Base-by-base conservation (phyloP, 768 basidiomycete species). In the Rhizopogon rudus region DNA sequence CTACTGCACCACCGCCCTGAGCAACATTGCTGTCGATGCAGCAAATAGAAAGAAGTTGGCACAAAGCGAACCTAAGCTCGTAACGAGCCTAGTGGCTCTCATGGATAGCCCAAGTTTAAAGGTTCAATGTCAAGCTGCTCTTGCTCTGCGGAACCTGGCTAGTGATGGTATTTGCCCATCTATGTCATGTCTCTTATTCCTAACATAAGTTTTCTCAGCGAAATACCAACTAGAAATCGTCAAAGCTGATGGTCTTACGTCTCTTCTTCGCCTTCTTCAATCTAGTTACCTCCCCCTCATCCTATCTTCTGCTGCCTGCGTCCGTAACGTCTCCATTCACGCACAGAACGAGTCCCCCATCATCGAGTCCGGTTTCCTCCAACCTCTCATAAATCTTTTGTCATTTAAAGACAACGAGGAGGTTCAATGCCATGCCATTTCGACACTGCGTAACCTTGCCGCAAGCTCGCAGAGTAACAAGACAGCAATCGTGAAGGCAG, bases 371-470 rank as follows among this genome's bases (percentile, higher is more conserved):
- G 96, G 96, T 17, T 99, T 99, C 79, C 74, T 98, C 58, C 89
- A 93, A 64, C 97, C 97, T 1, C 76, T 99, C 40, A 98, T 99
- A 70, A 94, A 93, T 67, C 81, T 99, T 33, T 77, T 99, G 20
- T 92, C 95, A 1, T 98, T 98, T 77, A 98, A 98, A 71, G 97
- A 99, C 71, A 98, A 98, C 65, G 97, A 99, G 75, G 97, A 99
- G 72, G 94, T 99, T 22, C 97, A 99, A 68, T 98, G 97, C 66
- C 97, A 99, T 64, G 97, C 97, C 17, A 99, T 99, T 61, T 96
- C 93, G 12, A 99, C 97, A 0, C 77, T 99, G 44, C 83, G 97
- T 14, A 99, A 99, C 67, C 81, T 99, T 14, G 97, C 97, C 1
- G 97, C 97, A 3, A 93, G 91, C 65, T 92, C 89, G 35, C 96